phyloP scores from a whole-genome alignment of 177 flowering plant species.

The Vitis hybrid region DNA sequence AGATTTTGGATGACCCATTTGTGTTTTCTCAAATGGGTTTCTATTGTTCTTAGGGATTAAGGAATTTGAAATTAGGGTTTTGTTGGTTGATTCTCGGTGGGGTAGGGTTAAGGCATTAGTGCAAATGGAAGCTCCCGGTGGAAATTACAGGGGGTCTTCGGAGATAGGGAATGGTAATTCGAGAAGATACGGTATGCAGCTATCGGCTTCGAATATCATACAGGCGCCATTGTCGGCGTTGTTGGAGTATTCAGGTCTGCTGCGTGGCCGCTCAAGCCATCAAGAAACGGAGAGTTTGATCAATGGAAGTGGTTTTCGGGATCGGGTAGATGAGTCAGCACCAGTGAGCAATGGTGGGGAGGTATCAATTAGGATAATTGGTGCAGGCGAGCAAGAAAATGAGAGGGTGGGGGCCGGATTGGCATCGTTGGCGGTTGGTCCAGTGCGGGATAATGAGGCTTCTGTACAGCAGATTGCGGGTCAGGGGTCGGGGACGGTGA shows the following conservation, averaged over 20 bases:
- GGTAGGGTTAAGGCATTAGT: slow-evolving; percentile 39
- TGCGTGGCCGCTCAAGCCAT: slow-evolving; percentile 47
- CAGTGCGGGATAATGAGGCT: slow-evolving; percentile 36
- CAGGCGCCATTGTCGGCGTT: slow-evolving; percentile 83
- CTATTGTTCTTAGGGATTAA: not conserved
- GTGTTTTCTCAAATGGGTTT: too few species aligned
- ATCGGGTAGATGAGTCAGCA: slow-evolving; percentile 24
- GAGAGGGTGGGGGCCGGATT: slow-evolving; percentile 21
- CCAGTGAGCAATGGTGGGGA: slow-evolving; percentile 49
- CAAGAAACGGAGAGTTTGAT: slow-evolving; percentile 55
- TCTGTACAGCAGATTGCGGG: slow-evolving; percentile 27
- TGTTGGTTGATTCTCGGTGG: slow-evolving; percentile 1
- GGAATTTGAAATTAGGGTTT: not conserved
- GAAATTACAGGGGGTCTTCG: slow-evolving; percentile 47
- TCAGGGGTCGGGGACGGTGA: slow-evolving; percentile 10
- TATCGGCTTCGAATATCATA: slow-evolving; percentile 70
- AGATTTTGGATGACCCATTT: too few species aligned
- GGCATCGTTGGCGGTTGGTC: slow-evolving; percentile 28
- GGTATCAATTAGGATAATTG: slow-evolving; percentile 89
- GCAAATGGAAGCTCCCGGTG: slow-evolving; percentile 60
- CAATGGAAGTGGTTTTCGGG: slow-evolving; percentile 17
- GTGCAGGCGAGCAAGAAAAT: slow-evolving; percentile 69
- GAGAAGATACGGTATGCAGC: slow-evolving; percentile 57
- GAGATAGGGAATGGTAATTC: slow-evolving; percentile 22
- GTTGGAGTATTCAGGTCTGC: slow-evolving; percentile 79